Evolutionary conservation across 768 basidiomycete species (phyloP).

Genomic region (Xerocomellus amylosporus): DNA sequence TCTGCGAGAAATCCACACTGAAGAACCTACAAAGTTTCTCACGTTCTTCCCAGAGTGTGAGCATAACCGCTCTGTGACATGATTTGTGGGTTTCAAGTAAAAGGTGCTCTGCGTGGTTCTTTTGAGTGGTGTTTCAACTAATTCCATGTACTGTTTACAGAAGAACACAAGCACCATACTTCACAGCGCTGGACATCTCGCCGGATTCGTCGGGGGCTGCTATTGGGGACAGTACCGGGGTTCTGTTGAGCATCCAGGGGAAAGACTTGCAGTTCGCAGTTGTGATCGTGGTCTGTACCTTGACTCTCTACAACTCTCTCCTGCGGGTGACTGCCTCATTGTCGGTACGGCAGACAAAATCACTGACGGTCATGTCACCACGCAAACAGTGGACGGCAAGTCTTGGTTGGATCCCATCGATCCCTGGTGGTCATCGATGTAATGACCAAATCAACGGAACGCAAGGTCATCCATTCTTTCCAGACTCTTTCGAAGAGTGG

Average conservation of each 20-base stretch:
- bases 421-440: background rate
- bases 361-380: background rate
- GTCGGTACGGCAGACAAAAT: background rate
- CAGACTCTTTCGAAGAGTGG: background rate
- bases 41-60: background rate
- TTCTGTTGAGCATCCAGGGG: background rate
- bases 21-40: background rate
- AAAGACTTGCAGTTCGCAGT: background rate
- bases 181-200: background rate
- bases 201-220: background rate
- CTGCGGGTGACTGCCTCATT: background rate
- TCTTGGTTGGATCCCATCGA: constrained; percentile 2
- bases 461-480: background rate
- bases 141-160: background rate
- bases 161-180: background rate
- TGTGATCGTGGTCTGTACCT: background rate
- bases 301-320: background rate
- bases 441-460: background rate
- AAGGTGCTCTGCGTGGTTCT: background rate
- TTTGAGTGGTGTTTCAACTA: background rate
- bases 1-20: background rate
- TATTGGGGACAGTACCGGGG: background rate
- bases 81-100: background rate
- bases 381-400: background rate
- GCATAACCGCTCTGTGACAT: background rate